Base-by-base conservation (phyloP, 371 early-diverging fungal genomes). In the Apophysomyces elegans region DNA sequence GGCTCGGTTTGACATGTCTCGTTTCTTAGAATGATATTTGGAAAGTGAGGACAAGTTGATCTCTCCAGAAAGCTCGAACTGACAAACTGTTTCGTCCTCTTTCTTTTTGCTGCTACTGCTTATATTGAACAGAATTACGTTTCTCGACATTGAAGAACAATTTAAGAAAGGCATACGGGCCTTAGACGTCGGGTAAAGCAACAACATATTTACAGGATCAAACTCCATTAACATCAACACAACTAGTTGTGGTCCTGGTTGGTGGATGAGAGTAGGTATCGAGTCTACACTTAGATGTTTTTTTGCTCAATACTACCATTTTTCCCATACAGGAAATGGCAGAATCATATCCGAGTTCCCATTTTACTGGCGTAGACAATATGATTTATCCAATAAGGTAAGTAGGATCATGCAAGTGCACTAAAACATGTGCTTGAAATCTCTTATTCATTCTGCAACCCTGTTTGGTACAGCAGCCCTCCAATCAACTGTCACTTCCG, bases 401-500 rank as follows among this genome's bases (percentile, higher is more conserved):
- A 57, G 56, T 59, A 56, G 36, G 5, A 5, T 13, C 36, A n/a
- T 41, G 13, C 16, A 37, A 9, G 12, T n/a, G 36, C 13, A 36
- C 14, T 47, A 46, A 13, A 35, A 54, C 8, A 56, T 37, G 37
- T 45, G 43, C 37, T n/a, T 61, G 21, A n/a, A 26, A 26, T 26
- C 32, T 18, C 35, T 37, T 14, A n/a, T 47, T 50, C 36, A 16
- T 62, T 5, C 47, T 4, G 12, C 9, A 14, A 12, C 41, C 37
- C n/a, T 43, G 2, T 5, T 14, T 39, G 18, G 26, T 26, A 58
- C 43, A 81, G 74, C 54, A 45, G 65, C 32, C 71, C 75, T 7
- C 82, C 79, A 16, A 65, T 47, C 50, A 81, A 81, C 58, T 79
- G 76, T 65, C 82, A 81, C 66, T 71, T 74, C 13, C 67, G 71